These are phyloP conservation scores for Berberis thunbergii DNA, from an alignment of 164 flowering plant species.

Conservation along the genomic window DNA sequence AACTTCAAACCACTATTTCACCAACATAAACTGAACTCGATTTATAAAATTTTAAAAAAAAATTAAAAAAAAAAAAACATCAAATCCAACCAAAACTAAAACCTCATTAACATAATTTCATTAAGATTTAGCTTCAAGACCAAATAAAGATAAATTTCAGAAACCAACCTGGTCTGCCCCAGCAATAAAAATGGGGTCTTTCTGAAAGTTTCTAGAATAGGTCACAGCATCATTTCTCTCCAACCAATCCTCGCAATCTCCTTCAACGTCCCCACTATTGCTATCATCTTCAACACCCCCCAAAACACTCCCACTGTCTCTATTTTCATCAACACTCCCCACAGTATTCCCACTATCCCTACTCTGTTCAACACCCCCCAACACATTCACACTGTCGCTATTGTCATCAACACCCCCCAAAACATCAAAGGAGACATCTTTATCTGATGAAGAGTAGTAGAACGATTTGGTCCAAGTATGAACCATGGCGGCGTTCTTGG, in stretches of 20 bases:
- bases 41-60: no score
- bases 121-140: background rate
- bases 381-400: background rate
- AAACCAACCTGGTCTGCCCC: slow-evolving; percentile 57
- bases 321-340: background rate
- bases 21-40: no score
- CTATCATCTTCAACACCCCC: no score
- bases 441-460: slow-evolving; percentile 12
- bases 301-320: background rate
- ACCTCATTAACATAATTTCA: no score
- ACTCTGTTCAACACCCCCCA: no score
- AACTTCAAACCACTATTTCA: no score
- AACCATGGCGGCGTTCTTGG: slow-evolving; percentile 51
- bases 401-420: background rate
- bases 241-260: slow-evolving; percentile 70
- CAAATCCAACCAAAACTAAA: no score
- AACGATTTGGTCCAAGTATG: slow-evolving; percentile 59
- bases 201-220: slow-evolving; percentile 67
- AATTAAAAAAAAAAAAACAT: no score
- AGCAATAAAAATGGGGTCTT: slow-evolving; percentile 54
- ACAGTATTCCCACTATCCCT: background rate
- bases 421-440: slow-evolving; percentile 3
- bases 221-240: slow-evolving; percentile 57
- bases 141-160: background rate
- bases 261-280: slow-evolving; percentile 1